Base-by-base conservation (phyloP, 257 asterid genomes). In the Scutellaria minor region DNA sequence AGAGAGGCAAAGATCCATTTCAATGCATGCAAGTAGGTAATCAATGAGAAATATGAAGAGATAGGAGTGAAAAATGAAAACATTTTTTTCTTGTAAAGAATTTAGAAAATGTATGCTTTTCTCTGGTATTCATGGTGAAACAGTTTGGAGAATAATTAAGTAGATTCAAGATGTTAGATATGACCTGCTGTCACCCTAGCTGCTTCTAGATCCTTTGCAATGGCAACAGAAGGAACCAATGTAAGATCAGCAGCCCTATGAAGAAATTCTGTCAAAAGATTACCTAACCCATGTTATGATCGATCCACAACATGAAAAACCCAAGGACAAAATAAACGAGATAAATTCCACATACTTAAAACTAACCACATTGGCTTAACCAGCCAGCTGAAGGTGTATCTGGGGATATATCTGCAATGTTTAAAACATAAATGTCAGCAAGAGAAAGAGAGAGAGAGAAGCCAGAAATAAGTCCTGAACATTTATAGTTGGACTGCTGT, bases 201-300 rank as follows among this genome's bases (percentile, higher is more conserved):
- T 42, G 89, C 96, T 84, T 82, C 89, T 9, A 95, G 91, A 77
- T 92, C 99, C 79, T 85, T 92, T 12, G 86, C 99, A 62, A 95
- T 89, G 74, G 97, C 98, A 79, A 88, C 96, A 41, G 99, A 95
- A 37, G 97, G 96, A 56, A 95, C 98, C 68, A 95, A 80, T 0
- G 99, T 95, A 71, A 95, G 96, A 83, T 95, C 99, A 64, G 99
- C 99, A 61, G 97, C 95, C 76, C 99, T 82, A 66, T 92, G 99
- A 60, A 95, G 98, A 85, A 95, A 95, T 65, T 90, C 99, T 95
- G 86, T 78, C 55, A 69, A 76, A 76, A 73, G 54, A 60, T 75
- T 12, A 64, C 47, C 61, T 40, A 66, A 64, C 15, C 50, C 50
- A 70, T 46, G 44, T 64, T 31, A 70, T 15, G 42, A 77, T 66